A percentile compares a stretch with the other conserved stretches of the same genome.
phyloP scores from a whole-genome alignment of 129 eudicot genomes.

The Pulicaria dysenterica region DNA sequence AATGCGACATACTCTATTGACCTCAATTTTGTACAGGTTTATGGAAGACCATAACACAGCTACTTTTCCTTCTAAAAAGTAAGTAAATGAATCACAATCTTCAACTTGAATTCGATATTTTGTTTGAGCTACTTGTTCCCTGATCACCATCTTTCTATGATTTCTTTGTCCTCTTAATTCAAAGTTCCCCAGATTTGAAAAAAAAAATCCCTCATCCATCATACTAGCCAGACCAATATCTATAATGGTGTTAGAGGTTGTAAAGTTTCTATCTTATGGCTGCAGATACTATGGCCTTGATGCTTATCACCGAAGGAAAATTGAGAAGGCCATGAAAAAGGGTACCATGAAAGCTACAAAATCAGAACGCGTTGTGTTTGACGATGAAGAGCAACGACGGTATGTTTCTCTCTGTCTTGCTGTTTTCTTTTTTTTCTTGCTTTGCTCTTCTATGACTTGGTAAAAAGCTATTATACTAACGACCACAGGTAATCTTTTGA shows the following conservation, averaged over 20 bases:
- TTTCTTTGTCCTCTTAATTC: not conserved
- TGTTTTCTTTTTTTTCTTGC: not conserved
- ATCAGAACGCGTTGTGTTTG: slow-evolving; percentile 74
- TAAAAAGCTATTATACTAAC: not conserved
- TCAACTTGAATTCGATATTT: not conserved
- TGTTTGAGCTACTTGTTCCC: too few relatives aligned
- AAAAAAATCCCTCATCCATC: not conserved
- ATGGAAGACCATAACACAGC: slow-evolving; percentile 99
- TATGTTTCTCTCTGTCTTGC: slow-evolving; percentile 32
- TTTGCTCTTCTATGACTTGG: too few relatives aligned
- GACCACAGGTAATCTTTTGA: not conserved
- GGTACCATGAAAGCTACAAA: slow-evolving; percentile 57
- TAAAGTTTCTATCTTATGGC: slow-evolving; percentile 19
- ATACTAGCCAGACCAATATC: not conserved
- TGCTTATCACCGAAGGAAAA: slow-evolving; percentile 67
- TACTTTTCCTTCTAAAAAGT: slow-evolving; percentile 95
- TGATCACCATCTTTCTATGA: not conserved
- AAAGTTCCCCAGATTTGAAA: not conserved
- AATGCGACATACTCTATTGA: slow-evolving; percentile 17
- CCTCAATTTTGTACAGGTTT: slow-evolving; percentile 51
- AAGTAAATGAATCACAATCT: slow-evolving; percentile 36
- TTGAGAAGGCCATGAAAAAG: slow-evolving; percentile 80
- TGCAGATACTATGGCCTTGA: slow-evolving; percentile 91
- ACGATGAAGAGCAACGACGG: slow-evolving; percentile 96
- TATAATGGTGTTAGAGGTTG: not conserved